These are phyloP conservation scores for Talaromyces stipitatus DNA, from an alignment of 495 filamentous ascomycete species.

Conservation along the genomic window DNA sequence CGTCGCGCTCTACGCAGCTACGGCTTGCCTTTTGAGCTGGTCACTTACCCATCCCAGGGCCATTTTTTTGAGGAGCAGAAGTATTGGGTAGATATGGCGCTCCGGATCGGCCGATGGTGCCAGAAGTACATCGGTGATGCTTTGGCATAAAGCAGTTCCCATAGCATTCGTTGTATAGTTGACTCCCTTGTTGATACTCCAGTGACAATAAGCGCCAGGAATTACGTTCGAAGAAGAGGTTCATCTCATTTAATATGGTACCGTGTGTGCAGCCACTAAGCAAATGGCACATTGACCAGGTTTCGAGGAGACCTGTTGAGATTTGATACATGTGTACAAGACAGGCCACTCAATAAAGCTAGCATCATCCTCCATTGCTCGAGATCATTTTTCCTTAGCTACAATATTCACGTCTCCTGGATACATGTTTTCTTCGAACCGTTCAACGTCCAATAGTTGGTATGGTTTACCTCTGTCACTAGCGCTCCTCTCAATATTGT, in stretches of 20 bases:
- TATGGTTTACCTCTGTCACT: too few species aligned
- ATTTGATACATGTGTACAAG: too few species aligned
- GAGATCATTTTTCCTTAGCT: too few species aligned
- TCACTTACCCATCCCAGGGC: conserved; percentile 11
- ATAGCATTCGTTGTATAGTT: background rate
- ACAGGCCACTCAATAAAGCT: too few species aligned
- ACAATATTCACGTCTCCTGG: too few species aligned
- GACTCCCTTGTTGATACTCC: background rate
- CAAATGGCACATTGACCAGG: background rate
- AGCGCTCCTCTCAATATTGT: too few species aligned
- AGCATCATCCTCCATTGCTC: too few species aligned
- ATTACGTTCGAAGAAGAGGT: background rate
- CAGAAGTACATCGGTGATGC: conserved; percentile 3
- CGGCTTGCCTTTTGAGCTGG: conserved; percentile 12
- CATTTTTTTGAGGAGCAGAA: conserved; percentile 13
- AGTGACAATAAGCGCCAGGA: background rate
- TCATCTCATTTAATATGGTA: background rate
- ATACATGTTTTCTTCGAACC: too few species aligned
- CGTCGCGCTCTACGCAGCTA: conserved; percentile 10
- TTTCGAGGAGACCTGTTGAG: too few species aligned
- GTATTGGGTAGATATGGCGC: conserved; percentile 11
- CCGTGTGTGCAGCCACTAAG: background rate
- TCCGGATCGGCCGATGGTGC: conserved; percentile 3
- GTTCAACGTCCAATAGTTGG: too few species aligned
- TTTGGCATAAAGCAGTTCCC: background rate